Conservation (phyloP, 2,329 filamentous ascomycete species). For the Penicillium janthinellum region DNA sequence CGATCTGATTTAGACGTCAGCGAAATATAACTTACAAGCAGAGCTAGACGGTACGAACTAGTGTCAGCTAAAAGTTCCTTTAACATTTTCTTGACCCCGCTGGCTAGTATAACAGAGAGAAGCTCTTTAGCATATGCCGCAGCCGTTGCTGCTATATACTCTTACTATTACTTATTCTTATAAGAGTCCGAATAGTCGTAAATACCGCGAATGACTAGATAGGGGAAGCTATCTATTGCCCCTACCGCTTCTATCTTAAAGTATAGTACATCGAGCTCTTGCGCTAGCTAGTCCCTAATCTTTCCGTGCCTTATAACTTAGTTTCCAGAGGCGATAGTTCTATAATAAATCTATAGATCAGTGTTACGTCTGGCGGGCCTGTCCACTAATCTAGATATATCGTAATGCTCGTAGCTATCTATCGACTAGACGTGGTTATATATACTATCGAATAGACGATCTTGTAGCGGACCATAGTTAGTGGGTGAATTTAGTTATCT, state of each 20-base stretch:
- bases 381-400: conserved; percentile 16
- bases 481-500: too few relatives aligned
- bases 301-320: conserved; percentile 26
- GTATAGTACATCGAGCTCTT: conserved; percentile 20
- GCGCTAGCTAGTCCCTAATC: conserved; percentile 17
- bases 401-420: conserved; percentile 17
- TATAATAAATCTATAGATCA: conserved; percentile 22
- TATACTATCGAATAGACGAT: too few relatives aligned
- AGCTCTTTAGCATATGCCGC: conserved; percentile 28
- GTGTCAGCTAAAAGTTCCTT: neutral
- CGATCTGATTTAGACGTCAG: conserved; percentile 1
- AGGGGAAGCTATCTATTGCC: conserved; percentile 24
- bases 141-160: conserved; percentile 27
- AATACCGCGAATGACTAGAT: conserved; percentile 28
- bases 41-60: neutral
- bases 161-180: conserved; percentile 30
- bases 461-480: too few relatives aligned
- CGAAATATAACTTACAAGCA: neutral
- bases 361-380: too few relatives aligned
- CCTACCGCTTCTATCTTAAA: conserved; percentile 30
- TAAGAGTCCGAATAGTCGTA: conserved; percentile 32
- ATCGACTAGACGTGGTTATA: too few relatives aligned
- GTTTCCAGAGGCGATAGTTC: conserved; percentile 31
- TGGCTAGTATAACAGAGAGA: neutral
- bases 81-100: neutral